A percentile compares a stretch with the other conserved stretches of the same genome.
phyloP scores from a whole-genome alignment of 768 basidiomycete genomes.

The Mycena vulgaris region DNA sequence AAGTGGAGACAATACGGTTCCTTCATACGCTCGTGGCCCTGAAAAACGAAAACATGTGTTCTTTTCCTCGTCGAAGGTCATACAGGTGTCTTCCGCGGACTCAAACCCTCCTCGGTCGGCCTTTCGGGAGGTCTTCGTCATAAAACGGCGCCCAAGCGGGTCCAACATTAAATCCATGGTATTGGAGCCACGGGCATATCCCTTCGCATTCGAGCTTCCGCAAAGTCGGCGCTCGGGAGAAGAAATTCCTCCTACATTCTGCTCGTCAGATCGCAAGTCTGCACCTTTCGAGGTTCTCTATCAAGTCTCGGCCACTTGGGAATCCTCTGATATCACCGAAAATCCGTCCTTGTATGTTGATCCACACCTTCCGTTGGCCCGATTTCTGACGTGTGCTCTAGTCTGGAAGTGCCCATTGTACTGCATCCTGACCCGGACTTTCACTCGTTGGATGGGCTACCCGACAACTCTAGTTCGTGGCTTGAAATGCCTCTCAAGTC shows the following conservation, averaged over 20 bases:
- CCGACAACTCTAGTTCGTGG: slow-evolving; percentile 68
- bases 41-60: slow-evolving; percentile 62
- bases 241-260: slow-evolving; percentile 75
- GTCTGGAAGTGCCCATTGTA: slow-evolving; percentile 77
- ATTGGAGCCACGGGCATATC: slow-evolving; percentile 57
- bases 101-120: slow-evolving; percentile 51
- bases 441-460: slow-evolving; percentile 67
- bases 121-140: slow-evolving; percentile 60
- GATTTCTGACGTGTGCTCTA: slow-evolving; percentile 45
- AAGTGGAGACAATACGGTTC: slow-evolving; percentile 39
- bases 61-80: slow-evolving; percentile 61
- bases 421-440: slow-evolving; percentile 74
- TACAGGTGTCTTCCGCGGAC: slow-evolving; percentile 57
- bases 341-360: slow-evolving; percentile 64
- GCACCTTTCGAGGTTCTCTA: slow-evolving; percentile 64
- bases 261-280: slow-evolving; percentile 49
- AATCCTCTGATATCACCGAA: slow-evolving; percentile 62
- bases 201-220: slow-evolving; percentile 73
- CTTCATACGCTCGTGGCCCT: slow-evolving; percentile 33
- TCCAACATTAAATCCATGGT: slow-evolving; percentile 53
- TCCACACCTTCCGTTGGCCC: slow-evolving; percentile 25
- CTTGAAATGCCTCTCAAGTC: slow-evolving; percentile 76
- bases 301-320: slow-evolving; percentile 71
- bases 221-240: slow-evolving; percentile 64
- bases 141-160: slow-evolving; percentile 62